phyloP scores from a whole-genome alignment of 495 filamentous ascomycete genomes.

The Daldinia bambusicola region DNA sequence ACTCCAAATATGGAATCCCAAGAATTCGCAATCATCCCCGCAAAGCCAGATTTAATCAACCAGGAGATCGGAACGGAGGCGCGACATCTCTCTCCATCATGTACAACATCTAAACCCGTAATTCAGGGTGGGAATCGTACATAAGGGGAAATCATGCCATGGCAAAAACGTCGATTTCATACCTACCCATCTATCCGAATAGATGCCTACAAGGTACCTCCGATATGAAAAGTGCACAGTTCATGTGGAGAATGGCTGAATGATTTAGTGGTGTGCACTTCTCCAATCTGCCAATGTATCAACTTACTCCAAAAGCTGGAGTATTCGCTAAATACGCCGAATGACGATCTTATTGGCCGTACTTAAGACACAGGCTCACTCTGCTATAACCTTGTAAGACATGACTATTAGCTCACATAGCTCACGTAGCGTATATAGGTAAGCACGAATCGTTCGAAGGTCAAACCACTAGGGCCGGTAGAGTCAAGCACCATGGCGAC shows the following conservation, averaged over 20 bases:
- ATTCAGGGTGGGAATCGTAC: background rate
- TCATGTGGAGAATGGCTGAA: background rate
- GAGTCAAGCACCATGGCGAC: constrained; percentile 6
- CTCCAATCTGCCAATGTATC: background rate
- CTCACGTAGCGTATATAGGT: too few species aligned
- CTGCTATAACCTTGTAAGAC: constrained; percentile 12
- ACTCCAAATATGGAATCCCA: constrained; percentile 26
- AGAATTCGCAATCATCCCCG: constrained; percentile 41
- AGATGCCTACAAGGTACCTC: too few species aligned
- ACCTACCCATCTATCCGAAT: background rate
- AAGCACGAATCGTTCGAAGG: constrained; percentile 25
- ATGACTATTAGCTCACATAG: constrained; percentile 5
- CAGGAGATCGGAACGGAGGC: constrained; percentile 30
- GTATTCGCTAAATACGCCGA: background rate
- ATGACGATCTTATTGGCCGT: constrained; percentile 13
- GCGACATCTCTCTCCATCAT: constrained; percentile 17
- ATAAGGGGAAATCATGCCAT: background rate
- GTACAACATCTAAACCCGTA: constrained; percentile 2
- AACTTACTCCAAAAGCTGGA: background rate
- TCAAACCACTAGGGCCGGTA: constrained; percentile 18
- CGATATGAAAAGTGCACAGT: background rate
- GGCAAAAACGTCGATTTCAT: background rate
- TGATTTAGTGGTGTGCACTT: background rate
- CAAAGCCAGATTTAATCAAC: constrained; percentile 33
- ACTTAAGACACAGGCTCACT: background rate